These are phyloP conservation scores for Plantago major DNA, from an alignment of 257 asterid species.

Conservation along the genomic window DNA sequence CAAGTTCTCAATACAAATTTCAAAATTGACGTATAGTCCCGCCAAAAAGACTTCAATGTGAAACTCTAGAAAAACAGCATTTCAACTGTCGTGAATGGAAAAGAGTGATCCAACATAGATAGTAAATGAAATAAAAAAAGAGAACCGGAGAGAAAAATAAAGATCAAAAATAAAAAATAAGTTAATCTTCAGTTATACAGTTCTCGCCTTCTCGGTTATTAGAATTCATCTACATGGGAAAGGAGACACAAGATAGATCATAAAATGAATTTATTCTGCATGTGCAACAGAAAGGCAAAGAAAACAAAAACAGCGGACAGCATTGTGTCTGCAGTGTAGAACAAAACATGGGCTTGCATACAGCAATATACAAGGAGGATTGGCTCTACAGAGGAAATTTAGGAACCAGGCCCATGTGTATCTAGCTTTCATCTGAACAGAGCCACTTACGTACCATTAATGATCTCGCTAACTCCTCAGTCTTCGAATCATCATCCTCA, in stretches of 20 bases:
- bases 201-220: slow-evolving; percentile 10
- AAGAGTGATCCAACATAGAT: not conserved
- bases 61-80: not conserved
- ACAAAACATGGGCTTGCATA: not conserved
- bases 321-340: too few relatives aligned
- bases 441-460: slow-evolving; percentile 63
- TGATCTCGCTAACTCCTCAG: slow-evolving; percentile 77
- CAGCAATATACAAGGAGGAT: not conserved
- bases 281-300: slow-evolving; percentile 9
- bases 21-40: not conserved
- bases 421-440: slow-evolving; percentile 17
- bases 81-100: slow-evolving; percentile 9
- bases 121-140: not conserved
- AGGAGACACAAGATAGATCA: slow-evolving; percentile 1
- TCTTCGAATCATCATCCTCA: slow-evolving; percentile 58
- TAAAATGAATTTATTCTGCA: slow-evolving; percentile 11
- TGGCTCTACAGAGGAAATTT: slow-evolving; percentile 7
- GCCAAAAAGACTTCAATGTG: not conserved
- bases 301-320: not conserved
- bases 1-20: too few relatives aligned
- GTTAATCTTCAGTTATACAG: slow-evolving; percentile 12
- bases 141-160: not conserved
- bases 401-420: slow-evolving; percentile 19
- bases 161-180: not conserved
- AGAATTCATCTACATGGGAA: slow-evolving; percentile 17